Evolutionary conservation across 2,329 filamentous ascomycete species (phyloP).

Genomic region (Fusarium azukiicola): DNA sequence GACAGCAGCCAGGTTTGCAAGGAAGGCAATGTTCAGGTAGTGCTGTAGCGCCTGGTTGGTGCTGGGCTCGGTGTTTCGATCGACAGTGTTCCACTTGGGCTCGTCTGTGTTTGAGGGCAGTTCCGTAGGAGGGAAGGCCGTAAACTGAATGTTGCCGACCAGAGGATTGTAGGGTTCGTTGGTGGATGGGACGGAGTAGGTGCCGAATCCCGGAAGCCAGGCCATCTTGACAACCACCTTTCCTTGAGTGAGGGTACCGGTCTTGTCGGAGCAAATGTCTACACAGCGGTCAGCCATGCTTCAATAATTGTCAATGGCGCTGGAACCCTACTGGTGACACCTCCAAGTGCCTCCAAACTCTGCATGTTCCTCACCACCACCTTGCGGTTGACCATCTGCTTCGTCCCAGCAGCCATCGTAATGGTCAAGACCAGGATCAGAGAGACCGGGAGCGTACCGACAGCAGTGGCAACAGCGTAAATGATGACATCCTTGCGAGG

Average conservation of each 20-base stretch:
- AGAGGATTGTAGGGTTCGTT: conserved; percentile 57
- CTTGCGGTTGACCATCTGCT: conserved; percentile 70
- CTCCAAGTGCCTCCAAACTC: conserved; percentile 68
- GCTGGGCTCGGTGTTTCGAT: conserved; percentile 60
- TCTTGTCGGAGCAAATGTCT: conserved; percentile 61
- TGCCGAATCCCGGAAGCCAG: conserved; percentile 57
- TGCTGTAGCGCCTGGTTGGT: conserved; percentile 71
- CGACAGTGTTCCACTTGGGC: conserved; percentile 53
- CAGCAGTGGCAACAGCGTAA: conserved; percentile 65
- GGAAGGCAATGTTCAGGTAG: conserved; percentile 81
- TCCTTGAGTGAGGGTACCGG: conserved; percentile 60
- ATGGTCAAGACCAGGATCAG: conserved; percentile 77
- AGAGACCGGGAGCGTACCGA: conserved; percentile 70
- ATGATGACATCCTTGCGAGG: conserved; percentile 62
- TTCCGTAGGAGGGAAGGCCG: conserved; percentile 40
- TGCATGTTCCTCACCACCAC: conserved; percentile 71
- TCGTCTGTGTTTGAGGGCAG: conserved; percentile 43
- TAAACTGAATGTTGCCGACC: conserved; percentile 45
- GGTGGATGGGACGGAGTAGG: conserved; percentile 53
- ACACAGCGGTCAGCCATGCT: background rate
- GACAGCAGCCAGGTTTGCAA: conserved; percentile 83
- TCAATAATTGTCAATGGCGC: fast-evolving
- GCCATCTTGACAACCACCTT: conserved; percentile 59
- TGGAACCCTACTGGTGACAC: conserved; percentile 67
- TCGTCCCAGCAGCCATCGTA: conserved; percentile 75